A percentile compares a stretch with the other conserved stretches of the same genome.
Evolutionary conservation across 345 rosid genomes (phyloP).

Genomic region (Lenwebbia sp.): DNA sequence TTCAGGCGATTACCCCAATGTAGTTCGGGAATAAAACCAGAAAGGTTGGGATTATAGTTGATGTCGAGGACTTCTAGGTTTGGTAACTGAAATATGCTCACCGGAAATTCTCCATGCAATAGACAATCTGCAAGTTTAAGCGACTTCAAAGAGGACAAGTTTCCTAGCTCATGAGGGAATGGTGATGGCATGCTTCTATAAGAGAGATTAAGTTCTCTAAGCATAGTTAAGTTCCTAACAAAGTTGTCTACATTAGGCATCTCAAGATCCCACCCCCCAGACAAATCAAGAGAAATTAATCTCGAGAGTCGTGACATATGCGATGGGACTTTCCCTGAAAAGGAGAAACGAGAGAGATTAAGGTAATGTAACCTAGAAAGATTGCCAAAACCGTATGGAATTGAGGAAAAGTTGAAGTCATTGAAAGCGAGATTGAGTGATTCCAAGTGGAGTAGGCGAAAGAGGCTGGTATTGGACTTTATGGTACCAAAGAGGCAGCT

Average conservation of each 20-base stretch:
- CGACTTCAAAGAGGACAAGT: not conserved
- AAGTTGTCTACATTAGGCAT: not conserved
- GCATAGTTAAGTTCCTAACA: not conserved
- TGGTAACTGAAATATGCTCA: not conserved
- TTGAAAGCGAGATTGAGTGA: not conserved
- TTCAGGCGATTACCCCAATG: not conserved
- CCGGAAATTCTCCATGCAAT: no score
- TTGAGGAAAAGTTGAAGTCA: not conserved
- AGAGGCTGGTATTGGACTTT: not conserved
- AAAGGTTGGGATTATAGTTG: rapidly evolving
- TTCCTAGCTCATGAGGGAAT: not conserved
- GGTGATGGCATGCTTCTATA: not conserved
- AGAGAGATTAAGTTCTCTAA: not conserved
- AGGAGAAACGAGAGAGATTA: not conserved
- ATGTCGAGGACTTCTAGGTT: not conserved
- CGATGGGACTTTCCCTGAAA: not conserved
- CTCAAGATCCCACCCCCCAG: not conserved
- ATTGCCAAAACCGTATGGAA: not conserved
- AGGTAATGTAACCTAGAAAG: not conserved
- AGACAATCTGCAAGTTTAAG: not conserved
- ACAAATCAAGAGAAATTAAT: not conserved
- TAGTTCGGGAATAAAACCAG: not conserved
- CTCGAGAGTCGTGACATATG: not conserved
- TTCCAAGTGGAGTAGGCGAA: not conserved
- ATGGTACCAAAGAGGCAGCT: not conserved